Evolutionary conservation across 2,329 filamentous ascomycete genomes (phyloP).

Genomic region (Purpureocillium takamizusanense): DNA sequence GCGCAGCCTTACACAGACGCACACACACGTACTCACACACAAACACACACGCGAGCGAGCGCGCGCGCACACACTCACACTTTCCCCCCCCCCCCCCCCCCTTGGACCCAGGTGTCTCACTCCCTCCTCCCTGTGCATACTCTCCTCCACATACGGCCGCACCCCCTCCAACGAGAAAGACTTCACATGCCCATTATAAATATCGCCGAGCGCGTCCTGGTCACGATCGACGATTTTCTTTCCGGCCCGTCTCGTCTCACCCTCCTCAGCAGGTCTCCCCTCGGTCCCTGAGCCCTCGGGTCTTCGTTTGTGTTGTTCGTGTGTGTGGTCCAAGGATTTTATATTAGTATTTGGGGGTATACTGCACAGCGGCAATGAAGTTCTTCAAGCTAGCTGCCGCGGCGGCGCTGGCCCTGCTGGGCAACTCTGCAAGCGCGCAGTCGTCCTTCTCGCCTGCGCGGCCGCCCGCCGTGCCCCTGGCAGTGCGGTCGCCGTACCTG

Average conservation of each 20-base stretch:
- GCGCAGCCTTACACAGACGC: too few relatives aligned
- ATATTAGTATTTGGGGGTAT: too few relatives aligned
- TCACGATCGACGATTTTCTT: neutral
- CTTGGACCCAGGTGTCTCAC: too few relatives aligned
- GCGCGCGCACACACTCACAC: too few relatives aligned
- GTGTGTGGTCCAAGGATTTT: too few relatives aligned
- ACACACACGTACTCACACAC: too few relatives aligned
- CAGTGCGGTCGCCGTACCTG: slow-evolving; percentile 67
- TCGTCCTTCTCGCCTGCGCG: slow-evolving; percentile 56
- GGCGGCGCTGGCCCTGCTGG: slow-evolving; percentile 9
- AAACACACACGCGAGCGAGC: too few relatives aligned
- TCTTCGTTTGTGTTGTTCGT: too few relatives aligned
- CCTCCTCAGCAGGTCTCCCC: too few relatives aligned
- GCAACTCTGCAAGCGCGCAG: slow-evolving; percentile 7
- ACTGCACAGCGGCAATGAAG: slow-evolving; percentile 8
- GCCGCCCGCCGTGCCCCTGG: slow-evolving; percentile 61
- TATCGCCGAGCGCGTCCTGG: slow-evolving; percentile 1
- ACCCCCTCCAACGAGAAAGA: neutral
- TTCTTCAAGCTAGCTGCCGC: slow-evolving; percentile 11
- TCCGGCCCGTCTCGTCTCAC: too few relatives aligned
- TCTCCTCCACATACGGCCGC: neutral
- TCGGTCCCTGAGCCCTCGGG: too few relatives aligned
- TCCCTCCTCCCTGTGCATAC: neutral
- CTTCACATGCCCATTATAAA: slow-evolving; percentile 1
- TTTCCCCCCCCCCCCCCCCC: too few relatives aligned